phyloP scores from a whole-genome alignment of 805 yeast species.

The Lachancea nothofagi region DNA sequence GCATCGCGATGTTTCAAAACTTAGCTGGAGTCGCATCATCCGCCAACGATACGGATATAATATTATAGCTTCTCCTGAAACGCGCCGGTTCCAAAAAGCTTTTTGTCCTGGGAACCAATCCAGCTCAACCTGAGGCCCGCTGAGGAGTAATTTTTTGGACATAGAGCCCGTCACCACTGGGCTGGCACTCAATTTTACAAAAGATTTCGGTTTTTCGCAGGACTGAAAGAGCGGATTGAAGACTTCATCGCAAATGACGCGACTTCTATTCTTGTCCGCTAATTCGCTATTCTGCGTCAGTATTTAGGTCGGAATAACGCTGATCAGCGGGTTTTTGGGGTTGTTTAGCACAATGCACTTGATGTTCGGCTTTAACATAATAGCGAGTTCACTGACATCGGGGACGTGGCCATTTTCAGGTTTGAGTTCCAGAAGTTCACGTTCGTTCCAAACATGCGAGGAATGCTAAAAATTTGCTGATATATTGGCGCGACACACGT shows the following conservation, averaged over 20 bases:
- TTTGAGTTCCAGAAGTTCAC: constrained; percentile 35
- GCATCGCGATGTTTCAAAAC: constrained; percentile 35
- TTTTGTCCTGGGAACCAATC: constrained; percentile 38
- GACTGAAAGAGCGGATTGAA: constrained; percentile 49
- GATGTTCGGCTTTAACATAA: constrained; percentile 35
- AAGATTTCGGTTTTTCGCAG: constrained; percentile 35
- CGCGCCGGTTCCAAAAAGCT: constrained; percentile 31
- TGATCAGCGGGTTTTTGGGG: constrained; percentile 43
- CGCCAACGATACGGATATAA: constrained; percentile 42
- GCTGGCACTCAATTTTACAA: constrained; percentile 38
- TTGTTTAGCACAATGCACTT: constrained; percentile 43
- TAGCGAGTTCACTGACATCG: constrained; percentile 31
- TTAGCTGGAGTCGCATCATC: constrained; percentile 43
- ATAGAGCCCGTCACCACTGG: constrained; percentile 45
- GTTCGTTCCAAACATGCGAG: constrained; percentile 40
- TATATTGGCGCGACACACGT: constrained; percentile 46
- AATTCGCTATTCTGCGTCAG: constrained; percentile 36
- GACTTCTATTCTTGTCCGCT: constrained; percentile 33
- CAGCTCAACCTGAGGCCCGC: constrained; percentile 54
- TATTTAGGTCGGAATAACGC: constrained; percentile 34
- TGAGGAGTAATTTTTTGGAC: constrained; percentile 49
- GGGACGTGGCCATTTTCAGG: constrained; percentile 37
- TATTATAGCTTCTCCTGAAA: constrained; percentile 45
- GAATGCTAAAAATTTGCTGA: constrained; percentile 46
- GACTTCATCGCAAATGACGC: constrained; percentile 47